A percentile compares a stretch with the other conserved stretches of the same genome.
Conservation (phyloP, 441 rosid species). For the Gossypium davidsonii region DNA sequence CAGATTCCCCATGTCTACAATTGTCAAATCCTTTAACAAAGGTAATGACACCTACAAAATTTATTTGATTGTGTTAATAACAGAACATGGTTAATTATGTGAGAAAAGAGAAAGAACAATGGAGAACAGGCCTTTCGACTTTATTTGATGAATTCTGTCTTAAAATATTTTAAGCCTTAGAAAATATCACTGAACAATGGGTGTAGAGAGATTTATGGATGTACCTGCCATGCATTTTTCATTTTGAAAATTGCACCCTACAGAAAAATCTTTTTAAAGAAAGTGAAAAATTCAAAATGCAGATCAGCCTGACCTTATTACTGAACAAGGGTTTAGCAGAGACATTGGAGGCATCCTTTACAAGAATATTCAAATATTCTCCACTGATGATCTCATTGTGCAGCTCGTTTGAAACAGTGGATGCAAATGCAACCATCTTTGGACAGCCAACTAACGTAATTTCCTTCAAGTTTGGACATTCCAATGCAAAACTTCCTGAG, state of each 20-base stretch:
- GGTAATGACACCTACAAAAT: not conserved
- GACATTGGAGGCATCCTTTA: not conserved
- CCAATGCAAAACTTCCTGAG: not conserved
- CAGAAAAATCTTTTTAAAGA: not conserved
- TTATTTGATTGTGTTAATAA: not conserved
- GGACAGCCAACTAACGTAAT: constrained; percentile 1
- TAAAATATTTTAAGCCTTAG: not conserved
- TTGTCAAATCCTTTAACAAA: constrained; percentile 1
- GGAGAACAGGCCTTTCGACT: not conserved
- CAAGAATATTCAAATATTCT: not conserved
- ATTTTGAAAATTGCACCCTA: not conserved
- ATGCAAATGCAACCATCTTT: constrained; percentile 5
- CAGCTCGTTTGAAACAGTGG: not conserved
- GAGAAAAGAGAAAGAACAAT: not conserved
- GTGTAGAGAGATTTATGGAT: not conserved
- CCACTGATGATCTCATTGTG: not conserved
- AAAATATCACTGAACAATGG: not conserved
- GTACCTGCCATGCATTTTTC: not conserved
- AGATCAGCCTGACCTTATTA: not conserved
- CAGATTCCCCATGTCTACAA: not conserved
- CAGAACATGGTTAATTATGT: not conserved
- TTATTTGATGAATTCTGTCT: not conserved
- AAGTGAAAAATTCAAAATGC: not conserved
- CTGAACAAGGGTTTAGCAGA: not conserved
- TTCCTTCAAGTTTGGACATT: constrained; percentile 13